Evolutionary conservation across 441 rosid species (phyloP), one percentile per base, ranked within the genome.

Genomic region (Pelargonium myrrhifolium): DNA sequence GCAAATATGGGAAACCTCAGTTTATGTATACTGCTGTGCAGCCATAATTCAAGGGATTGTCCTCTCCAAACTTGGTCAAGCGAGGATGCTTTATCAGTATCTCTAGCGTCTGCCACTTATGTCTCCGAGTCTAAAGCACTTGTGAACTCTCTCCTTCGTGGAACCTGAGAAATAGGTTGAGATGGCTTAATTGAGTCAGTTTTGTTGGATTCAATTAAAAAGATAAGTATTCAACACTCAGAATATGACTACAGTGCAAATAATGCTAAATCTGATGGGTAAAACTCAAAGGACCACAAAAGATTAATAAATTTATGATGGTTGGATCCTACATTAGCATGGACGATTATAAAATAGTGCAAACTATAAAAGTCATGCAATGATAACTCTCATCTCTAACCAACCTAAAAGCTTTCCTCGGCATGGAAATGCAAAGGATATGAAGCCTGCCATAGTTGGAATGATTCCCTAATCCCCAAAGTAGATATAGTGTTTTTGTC

Each of bases 11-110:
- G 5, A 31, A 35, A 7, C 61, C 63, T 84, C 75, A 91, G 47
- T 84, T 89, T 73, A 93, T 86, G 75, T 85, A 89, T 63, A 90
- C 97, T 75, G 91, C 90, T 66, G 96, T 93, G 77, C 97, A 89
- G 10, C 96, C 97, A 78, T 86, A 80, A 79, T 91, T 91, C 79
- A 79, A 71, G 20, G 96, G 87, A 80, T 85, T 85, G 74, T 89
- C 96, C 59, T 86, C 86, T 68, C 90, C 92, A 70, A 78, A 81
- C 72, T 85, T 89, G 65, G 72, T 73, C 58, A 90, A 89, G 2
- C 85, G 88, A 4, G 84, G 84, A 77, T 89, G 85, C 63, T 79
- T 82, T 61, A 74, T 79, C 73, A 87, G 71, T 71, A 84, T 83
- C 77, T 86, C 83, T 40, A 85, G 68, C 66, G 86, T 85, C 17